phyloP scores from a whole-genome alignment of 1,284 basidiomycete species.

The Austropuccinia psidii region DNA sequence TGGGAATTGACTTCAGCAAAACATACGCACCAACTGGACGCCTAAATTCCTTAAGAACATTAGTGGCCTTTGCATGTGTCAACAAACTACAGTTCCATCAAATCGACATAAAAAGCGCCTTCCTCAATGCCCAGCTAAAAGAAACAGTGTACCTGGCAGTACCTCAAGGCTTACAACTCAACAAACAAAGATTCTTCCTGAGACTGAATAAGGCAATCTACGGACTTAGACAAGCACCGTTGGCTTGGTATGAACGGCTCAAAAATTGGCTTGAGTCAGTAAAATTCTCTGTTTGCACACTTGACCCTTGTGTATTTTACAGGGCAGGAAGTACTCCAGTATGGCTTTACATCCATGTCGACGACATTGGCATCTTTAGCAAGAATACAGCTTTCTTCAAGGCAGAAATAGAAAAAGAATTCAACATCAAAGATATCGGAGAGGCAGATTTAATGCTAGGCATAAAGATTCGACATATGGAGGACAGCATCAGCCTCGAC shows the following conservation, averaged over 20 bases:
- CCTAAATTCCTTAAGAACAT: background rate
- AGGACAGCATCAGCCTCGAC: no score
- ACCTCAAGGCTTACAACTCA: background rate
- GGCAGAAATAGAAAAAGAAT: no score
- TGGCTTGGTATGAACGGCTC: background rate
- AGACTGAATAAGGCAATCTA: background rate
- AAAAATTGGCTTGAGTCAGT: background rate
- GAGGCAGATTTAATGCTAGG: background rate
- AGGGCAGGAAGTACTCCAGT: background rate
- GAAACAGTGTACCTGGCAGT: background rate
- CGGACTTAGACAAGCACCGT: background rate
- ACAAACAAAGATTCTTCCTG: background rate
- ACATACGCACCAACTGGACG: background rate
- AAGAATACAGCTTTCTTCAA: no score
- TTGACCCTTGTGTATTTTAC: conserved; percentile 1
- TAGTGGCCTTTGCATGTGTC: background rate
- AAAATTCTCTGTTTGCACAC: background rate
- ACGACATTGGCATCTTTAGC: no score
- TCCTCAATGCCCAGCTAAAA: background rate
- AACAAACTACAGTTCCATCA: background rate
- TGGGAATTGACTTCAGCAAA: background rate
- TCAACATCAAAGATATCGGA: no score
- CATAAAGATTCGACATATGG: background rate
- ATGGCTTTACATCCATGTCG: background rate
- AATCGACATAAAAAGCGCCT: background rate